Base-by-base conservation (phyloP, 352 stramenopile genomes). In the Phytophthora fragariae region DNA sequence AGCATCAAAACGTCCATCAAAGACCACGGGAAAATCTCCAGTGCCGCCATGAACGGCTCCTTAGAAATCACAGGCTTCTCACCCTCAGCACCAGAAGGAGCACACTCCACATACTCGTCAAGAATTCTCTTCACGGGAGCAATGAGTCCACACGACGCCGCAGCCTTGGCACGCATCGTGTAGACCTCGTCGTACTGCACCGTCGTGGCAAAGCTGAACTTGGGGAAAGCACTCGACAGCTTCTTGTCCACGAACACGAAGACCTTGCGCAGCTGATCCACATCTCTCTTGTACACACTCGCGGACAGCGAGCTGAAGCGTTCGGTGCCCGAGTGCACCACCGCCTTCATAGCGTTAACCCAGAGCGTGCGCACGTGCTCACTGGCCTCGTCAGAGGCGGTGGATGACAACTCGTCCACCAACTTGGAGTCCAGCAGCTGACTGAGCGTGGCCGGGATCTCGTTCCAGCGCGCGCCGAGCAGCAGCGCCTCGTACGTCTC, bases 401-500 rank as follows among this genome's bases (percentile, higher is more conserved):
- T 35, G 0, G 54, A 33, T 2, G 67, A 73, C 17, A 89, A 76
- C 14, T 76, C 44, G 17, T 83, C 70, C 11, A 90, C 65, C 9
- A 88, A 33, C 31, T 80, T 80, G 1, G 84, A 93, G 53, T 85
- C 57, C 62, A 85, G 59, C 39, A 94, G 66, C 53, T 89, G 88
- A 33, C 64, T 86, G 6, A 94, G 21, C 21, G 85, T 92, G 35
- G 78, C 81, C 11, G 83, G 83, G 70, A 94, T 89, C 65, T 91
- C 80, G 15, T 80, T 79, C 83, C 85, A 91, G 24, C 88, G 85
- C 24, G 88, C 88, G 19, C 83, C 85, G 33, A 86, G 63, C 19
- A 94, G 75, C 50, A 94, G 68, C 10, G 84, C 80, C 9, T 83
- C 70, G 62, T 92, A 94, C 17, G 83, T 93, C 7, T 89, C 82